These are phyloP conservation scores for Eucalyptus dawsonii DNA, from an alignment of 345 rosid species.

Conservation along the genomic window DNA sequence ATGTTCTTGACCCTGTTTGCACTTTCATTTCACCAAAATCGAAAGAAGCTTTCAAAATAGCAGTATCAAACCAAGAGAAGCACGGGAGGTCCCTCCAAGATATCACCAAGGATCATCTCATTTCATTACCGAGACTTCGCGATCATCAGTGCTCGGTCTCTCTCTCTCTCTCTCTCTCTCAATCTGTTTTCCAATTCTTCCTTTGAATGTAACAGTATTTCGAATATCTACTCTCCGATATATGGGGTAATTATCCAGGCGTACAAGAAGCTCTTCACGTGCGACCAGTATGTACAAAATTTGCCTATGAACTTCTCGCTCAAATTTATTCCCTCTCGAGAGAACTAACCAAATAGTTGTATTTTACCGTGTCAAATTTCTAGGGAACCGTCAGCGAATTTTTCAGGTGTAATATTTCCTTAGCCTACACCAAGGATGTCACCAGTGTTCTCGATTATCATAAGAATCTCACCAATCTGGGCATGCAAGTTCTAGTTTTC, in stretches of 20 bases:
- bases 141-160: neutral
- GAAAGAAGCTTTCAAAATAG: neutral
- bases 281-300: neutral
- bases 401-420: conserved; percentile 8
- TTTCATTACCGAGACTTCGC: neutral
- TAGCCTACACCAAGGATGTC: neutral
- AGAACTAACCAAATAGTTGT: neutral
- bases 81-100: neutral
- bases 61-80: neutral
- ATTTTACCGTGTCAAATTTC: neutral
- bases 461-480: neutral
- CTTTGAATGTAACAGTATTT: neutral
- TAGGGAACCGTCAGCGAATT: conserved; percentile 11
- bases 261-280: conserved; percentile 16
- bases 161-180: neutral
- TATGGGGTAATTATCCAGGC: conserved; percentile 8
- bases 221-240: neutral
- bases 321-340: neutral
- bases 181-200: neutral
- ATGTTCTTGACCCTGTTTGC: neutral
- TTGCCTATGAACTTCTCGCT: neutral
- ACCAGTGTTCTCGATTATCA: neutral
- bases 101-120: neutral
- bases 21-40: neutral
- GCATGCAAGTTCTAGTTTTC: conserved; percentile 3